phyloP scores from a whole-genome alignment of 2,329 filamentous ascomycete species.

The Ceratocystis papillata region DNA sequence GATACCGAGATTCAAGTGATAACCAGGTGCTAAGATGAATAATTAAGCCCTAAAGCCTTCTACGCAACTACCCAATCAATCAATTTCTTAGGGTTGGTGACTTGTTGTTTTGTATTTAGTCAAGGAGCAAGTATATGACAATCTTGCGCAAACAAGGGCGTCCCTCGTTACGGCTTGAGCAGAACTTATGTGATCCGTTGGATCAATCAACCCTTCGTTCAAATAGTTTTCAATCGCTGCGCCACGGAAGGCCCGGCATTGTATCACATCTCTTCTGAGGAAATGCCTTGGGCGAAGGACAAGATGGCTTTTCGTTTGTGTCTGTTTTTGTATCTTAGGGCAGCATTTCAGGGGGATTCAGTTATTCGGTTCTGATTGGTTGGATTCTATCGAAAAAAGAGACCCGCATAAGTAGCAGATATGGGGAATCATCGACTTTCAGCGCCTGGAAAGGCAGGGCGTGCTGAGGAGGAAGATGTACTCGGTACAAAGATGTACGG shows the following conservation, averaged over 20 bases:
- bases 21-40: no score
- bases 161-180: no score
- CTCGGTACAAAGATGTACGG: no score
- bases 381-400: not conserved
- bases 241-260: conserved; percentile 7
- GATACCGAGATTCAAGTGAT: no score
- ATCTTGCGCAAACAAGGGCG: no score
- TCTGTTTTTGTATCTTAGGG: not conserved
- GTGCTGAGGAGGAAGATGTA: not conserved
- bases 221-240: not conserved
- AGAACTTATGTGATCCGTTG: not conserved
- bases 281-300: not conserved
- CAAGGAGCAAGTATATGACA: no score
- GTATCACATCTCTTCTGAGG: not conserved
- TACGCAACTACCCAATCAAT: no score
- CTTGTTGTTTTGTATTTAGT: no score
- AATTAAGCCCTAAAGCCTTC: no score
- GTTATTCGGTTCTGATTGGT: not conserved
- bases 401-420: not conserved
- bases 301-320: not conserved
- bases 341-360: conserved; percentile 9
- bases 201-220: not conserved
- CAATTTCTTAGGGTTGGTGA: no score
- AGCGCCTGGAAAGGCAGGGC: not conserved
- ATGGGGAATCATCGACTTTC: not conserved